These are phyloP conservation scores for Platismatia glauca DNA, from an alignment of 495 filamentous ascomycete species.

Conservation along the genomic window DNA sequence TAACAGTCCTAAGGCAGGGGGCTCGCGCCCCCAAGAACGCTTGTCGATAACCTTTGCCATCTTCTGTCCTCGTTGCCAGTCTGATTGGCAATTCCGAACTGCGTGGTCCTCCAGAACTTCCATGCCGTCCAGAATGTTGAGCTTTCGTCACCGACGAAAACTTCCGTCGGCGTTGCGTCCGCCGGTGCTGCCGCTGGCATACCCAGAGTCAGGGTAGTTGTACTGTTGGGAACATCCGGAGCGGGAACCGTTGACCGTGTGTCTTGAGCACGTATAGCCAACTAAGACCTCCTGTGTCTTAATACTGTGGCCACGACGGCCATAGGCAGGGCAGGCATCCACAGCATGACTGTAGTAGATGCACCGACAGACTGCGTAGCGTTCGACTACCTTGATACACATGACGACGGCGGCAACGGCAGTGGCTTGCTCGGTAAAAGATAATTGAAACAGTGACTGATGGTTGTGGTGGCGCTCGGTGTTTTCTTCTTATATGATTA, in stretches of 20 bases:
- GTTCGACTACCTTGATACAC: slow-evolving; percentile 66
- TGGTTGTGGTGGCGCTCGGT: neutral
- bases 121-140: slow-evolving; percentile 20
- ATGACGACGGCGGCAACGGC: slow-evolving; percentile 35
- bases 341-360: slow-evolving; percentile 72
- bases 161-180: slow-evolving; percentile 20
- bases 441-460: neutral
- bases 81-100: slow-evolving; percentile 19
- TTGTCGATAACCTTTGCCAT: slow-evolving; percentile 23
- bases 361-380: slow-evolving; percentile 71
- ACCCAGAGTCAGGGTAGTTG: slow-evolving; percentile 44
- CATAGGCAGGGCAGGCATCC: slow-evolving; percentile 63
- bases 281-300: slow-evolving; percentile 70
- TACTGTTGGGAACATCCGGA: slow-evolving; percentile 25
- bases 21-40: slow-evolving; percentile 18
- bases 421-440: neutral
- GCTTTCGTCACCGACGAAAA: slow-evolving; percentile 24
- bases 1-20: slow-evolving; percentile 16
- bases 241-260: slow-evolving; percentile 38
- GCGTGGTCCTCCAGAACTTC: slow-evolving; percentile 24
- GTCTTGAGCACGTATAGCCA: slow-evolving; percentile 63
- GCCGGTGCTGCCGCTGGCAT: slow-evolving; percentile 35
- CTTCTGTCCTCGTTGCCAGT: slow-evolving; percentile 19
- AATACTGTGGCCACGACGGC: slow-evolving; percentile 59
- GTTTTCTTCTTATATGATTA: neutral